Percentiles rank a stretch among this genome's conserved stretches.
Conservation (phyloP, 148 eudicot genomes). For the Nyssa sinensis region DNA sequence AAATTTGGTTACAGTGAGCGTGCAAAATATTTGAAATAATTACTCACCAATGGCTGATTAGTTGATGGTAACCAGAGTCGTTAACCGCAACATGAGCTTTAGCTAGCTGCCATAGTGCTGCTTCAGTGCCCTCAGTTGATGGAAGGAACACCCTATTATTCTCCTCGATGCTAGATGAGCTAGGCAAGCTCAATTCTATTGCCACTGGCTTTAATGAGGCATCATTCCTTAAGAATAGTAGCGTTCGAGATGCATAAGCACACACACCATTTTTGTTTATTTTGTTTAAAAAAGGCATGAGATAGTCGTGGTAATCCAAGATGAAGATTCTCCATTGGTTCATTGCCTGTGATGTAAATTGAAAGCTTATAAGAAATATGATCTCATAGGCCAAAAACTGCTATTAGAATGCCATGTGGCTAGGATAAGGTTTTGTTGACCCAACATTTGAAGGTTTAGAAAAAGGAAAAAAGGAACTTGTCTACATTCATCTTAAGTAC, state of each 20-base stretch:
- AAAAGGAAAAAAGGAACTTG: no score
- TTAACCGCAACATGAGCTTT: constrained; percentile 21
- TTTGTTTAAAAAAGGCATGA: constrained; percentile 32
- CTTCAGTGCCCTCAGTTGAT: constrained; percentile 2
- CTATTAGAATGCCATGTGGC: background rate
- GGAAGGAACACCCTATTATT: constrained; percentile 2
- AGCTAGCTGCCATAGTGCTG: constrained; percentile 19
- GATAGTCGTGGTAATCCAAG: constrained; percentile 35
- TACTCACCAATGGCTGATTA: constrained; percentile 20
- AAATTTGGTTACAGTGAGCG: background rate
- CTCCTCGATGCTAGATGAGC: background rate
- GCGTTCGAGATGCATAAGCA: constrained; percentile 39
- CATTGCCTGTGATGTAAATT: constrained; percentile 27
- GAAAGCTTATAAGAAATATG: background rate
- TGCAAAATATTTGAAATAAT: background rate
- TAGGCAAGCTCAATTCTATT: constrained; percentile 38
- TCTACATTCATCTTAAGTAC: no score
- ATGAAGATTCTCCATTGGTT: constrained; percentile 26
- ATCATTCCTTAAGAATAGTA: constrained; percentile 32
- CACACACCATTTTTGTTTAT: constrained; percentile 21
- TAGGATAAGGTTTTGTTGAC: background rate
- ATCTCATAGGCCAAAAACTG: background rate
- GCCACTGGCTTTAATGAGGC: constrained; percentile 40
- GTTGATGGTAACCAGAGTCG: constrained; percentile 21
- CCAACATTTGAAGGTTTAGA: no score